Conservation (phyloP, 2,329 filamentous ascomycete genomes). For the Cytospora chrysosperma region DNA sequence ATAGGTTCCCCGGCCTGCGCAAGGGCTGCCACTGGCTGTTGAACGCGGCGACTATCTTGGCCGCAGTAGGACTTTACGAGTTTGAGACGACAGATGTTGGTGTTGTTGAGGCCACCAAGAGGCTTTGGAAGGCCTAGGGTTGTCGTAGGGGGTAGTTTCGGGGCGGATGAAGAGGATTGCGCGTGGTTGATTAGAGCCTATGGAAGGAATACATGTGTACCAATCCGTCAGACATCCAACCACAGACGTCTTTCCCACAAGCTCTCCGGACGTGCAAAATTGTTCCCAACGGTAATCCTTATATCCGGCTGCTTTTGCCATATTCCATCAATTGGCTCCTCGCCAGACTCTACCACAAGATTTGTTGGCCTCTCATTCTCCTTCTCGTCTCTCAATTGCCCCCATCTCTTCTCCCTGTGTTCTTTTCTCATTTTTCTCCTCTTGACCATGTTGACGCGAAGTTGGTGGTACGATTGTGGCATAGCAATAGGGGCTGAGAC, state of each 20-base stretch:
- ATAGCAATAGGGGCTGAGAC: background rate
- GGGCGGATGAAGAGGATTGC: background rate
- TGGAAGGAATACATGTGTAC: background rate
- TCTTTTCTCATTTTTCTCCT: background rate
- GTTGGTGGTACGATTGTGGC: background rate
- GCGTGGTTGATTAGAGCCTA: background rate
- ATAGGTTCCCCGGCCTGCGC: constrained; percentile 65
- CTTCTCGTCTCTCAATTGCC: too few species aligned
- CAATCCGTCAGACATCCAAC: background rate
- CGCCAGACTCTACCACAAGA: background rate
- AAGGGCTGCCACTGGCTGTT: constrained; percentile 74
- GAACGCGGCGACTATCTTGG: constrained; percentile 73
- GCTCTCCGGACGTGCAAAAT: background rate
- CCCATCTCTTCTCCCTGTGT: too few species aligned
- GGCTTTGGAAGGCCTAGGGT: constrained; percentile 78
- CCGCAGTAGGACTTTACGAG: constrained; percentile 89
- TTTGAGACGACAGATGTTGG: constrained; percentile 99
- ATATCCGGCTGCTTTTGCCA: background rate
- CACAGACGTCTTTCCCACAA: background rate
- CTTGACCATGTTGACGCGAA: background rate
- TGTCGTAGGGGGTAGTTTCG: background rate
- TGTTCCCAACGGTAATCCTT: background rate
- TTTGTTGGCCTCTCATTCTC: too few species aligned
- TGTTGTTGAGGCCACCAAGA: constrained; percentile 82
- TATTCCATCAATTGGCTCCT: background rate